phyloP scores from a whole-genome alignment of 1,139 yeast species.

The Geotrichum klebahnii region DNA sequence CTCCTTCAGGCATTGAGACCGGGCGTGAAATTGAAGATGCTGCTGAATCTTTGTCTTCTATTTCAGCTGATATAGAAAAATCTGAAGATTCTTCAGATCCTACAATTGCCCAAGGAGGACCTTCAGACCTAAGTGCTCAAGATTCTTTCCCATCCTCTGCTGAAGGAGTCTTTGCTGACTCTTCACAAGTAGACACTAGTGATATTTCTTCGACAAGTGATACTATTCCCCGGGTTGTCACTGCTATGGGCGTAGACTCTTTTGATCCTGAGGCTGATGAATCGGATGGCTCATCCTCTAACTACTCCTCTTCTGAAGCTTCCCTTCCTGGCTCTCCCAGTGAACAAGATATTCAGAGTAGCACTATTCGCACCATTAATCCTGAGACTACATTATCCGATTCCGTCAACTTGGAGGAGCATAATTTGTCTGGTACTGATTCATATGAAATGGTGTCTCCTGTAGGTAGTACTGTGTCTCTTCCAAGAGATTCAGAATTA shows the following conservation, averaged over 20 bases:
- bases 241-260: conserved; percentile 31
- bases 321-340: conserved; percentile 15
- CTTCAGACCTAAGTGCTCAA: too few relatives aligned
- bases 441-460: conserved; percentile 17
- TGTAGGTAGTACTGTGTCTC: not conserved
- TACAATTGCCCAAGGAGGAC: too few relatives aligned
- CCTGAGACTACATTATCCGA: not conserved
- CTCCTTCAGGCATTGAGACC: conserved; percentile 33
- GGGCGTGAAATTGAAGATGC: conserved; percentile 47
- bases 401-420: not conserved
- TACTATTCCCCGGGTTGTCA: conserved; percentile 35
- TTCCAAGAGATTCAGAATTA: too few relatives aligned
- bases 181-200: conserved; percentile 59
- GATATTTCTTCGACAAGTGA: conserved; percentile 31
- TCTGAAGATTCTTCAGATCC: conserved; percentile 49
- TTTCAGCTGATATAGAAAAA: conserved; percentile 41
- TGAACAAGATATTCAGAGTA: conserved; percentile 3
- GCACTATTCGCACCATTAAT: not conserved
- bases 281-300: not conserved
- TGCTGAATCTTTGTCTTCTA: conserved; percentile 55
- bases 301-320: conserved; percentile 2
- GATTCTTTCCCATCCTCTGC: too few relatives aligned
- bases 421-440: conserved; percentile 7
- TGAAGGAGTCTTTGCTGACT: too few relatives aligned
- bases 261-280: conserved; percentile 11